Evolutionary conservation across 352 stramenopile species (phyloP).

Genomic region (Pythium utonaiense): DNA sequence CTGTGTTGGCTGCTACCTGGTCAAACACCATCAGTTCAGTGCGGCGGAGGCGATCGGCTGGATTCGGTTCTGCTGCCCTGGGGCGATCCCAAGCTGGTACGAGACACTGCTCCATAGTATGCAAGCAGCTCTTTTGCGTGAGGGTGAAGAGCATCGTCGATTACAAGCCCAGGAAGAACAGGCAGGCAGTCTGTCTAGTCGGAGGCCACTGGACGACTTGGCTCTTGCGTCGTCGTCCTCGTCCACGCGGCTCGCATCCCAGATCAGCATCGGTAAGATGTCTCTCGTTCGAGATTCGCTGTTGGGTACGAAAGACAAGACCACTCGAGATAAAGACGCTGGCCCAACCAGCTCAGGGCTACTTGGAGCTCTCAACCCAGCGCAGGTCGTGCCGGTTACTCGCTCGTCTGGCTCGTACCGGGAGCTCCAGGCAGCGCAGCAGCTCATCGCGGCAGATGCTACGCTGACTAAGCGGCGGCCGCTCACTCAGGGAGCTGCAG

Average conservation of each 20-base stretch:
- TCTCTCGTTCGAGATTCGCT: slow-evolving; percentile 49
- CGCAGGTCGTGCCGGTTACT: slow-evolving; percentile 1
- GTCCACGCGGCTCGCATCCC: slow-evolving; percentile 6
- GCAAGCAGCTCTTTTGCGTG: slow-evolving; percentile 70
- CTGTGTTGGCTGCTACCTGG: slow-evolving; percentile 96
- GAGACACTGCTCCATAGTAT: slow-evolving; percentile 90
- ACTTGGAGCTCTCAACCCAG: neutral
- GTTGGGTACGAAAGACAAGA: slow-evolving; percentile 43
- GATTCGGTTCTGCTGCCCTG: slow-evolving; percentile 92
- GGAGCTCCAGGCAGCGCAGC: slow-evolving; percentile 4
- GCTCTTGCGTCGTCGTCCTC: neutral
- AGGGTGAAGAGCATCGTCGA: slow-evolving; percentile 43
- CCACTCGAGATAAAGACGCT: slow-evolving; percentile 9
- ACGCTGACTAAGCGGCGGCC: slow-evolving; percentile 15
- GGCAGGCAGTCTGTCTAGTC: neutral
- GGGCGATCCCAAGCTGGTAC: slow-evolving; percentile 78
- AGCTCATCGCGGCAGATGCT: slow-evolving; percentile 20
- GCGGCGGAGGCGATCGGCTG: slow-evolving; percentile 93
- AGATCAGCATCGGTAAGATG: slow-evolving; percentile 70
- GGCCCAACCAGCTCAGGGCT: slow-evolving; percentile 5
- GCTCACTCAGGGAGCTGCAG: slow-evolving; percentile 19
- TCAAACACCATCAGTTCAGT: slow-evolving; percentile 97
- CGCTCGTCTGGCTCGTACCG: slow-evolving; percentile 1
- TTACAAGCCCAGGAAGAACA: neutral
- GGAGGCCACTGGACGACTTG: slow-evolving; percentile 6